Percentiles rank a stretch among this genome's conserved stretches.
phyloP scores from a whole-genome alignment of 768 basidiomycete genomes.

The Grammothele lineata region DNA sequence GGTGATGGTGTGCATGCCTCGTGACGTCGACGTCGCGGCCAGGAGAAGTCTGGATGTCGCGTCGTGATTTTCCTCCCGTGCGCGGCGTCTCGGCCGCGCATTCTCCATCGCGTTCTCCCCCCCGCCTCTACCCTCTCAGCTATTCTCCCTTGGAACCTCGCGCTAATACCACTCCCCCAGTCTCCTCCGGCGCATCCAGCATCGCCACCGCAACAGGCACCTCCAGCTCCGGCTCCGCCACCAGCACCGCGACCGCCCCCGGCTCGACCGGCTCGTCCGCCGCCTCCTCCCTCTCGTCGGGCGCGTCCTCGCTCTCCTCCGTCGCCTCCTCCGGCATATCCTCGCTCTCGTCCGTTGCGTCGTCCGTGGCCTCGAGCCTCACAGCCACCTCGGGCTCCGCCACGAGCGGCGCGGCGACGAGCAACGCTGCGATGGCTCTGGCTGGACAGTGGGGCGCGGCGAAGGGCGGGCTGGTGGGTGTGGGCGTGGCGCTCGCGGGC shows the following conservation, averaged over 20 bases:
- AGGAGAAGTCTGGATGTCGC: no score
- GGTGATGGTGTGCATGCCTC: no score
- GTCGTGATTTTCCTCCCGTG: no score
- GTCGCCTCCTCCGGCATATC: neutral
- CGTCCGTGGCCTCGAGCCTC: neutral
- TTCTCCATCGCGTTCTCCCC: neutral
- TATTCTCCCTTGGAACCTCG: neutral
- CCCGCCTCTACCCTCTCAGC: neutral
- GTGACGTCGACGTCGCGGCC: no score
- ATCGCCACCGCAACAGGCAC: no score
- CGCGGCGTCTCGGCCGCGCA: no score
- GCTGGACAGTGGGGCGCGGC: neutral
- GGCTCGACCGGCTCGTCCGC: conserved; percentile 4
- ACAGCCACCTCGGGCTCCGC: neutral
- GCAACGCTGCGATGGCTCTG: conserved; percentile 2
- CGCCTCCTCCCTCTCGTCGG: conserved; percentile 1
- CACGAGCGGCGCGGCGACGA: neutral
- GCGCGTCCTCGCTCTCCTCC: conserved; percentile 2
- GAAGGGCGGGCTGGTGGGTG: conserved; percentile 1
- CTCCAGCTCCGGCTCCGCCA: no score
- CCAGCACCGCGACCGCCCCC: no score
- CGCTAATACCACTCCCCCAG: neutral
- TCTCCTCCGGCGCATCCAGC: conserved; percentile 1
- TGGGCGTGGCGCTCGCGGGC: conserved; percentile 3
- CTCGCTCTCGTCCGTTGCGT: neutral